Conservation (phyloP, 2,329 filamentous ascomycete species). For the Stagonosporopsis vannaccii region DNA sequence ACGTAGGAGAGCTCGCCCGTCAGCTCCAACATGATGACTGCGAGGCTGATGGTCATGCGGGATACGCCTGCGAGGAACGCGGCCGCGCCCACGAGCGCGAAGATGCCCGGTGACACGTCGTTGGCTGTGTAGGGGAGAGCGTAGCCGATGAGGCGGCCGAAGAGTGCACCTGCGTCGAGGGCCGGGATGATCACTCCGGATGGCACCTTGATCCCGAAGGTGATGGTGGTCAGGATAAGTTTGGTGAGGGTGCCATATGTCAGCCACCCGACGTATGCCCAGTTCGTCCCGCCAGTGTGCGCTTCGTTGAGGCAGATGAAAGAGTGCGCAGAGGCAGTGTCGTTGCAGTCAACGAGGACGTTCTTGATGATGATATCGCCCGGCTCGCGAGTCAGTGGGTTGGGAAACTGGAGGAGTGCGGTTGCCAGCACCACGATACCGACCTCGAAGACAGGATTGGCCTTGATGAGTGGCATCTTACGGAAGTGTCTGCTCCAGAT, state of each 20-base stretch:
- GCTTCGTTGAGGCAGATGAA: slow-evolving; percentile 63
- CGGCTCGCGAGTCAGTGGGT: slow-evolving; percentile 62
- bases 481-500: slow-evolving; percentile 65
- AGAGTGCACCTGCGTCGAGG: slow-evolving; percentile 65
- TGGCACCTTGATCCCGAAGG: slow-evolving; percentile 67
- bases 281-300: slow-evolving; percentile 34
- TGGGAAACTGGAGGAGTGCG: slow-evolving; percentile 63
- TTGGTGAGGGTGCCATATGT: slow-evolving; percentile 63
- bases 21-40: slow-evolving; percentile 68
- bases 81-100: slow-evolving; percentile 67
- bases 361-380: slow-evolving; percentile 65
- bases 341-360: slow-evolving; percentile 62
- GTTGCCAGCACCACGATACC: slow-evolving; percentile 62
- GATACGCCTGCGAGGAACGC: slow-evolving; percentile 66
- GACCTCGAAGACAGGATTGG: slow-evolving; percentile 64
- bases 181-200: slow-evolving; percentile 68
- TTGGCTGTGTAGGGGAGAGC: slow-evolving; percentile 33
- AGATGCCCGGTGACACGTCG: slow-evolving; percentile 62
- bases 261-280: slow-evolving; percentile 59
- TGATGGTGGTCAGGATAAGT: slow-evolving; percentile 64
- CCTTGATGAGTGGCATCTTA: slow-evolving; percentile 60
- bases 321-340: slow-evolving; percentile 39
- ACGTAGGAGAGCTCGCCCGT: slow-evolving; percentile 66
- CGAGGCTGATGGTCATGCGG: slow-evolving; percentile 65
- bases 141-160: slow-evolving; percentile 63